Conservation (phyloP, 352 stramenopile species). For the Globisporangium spiculum region DNA sequence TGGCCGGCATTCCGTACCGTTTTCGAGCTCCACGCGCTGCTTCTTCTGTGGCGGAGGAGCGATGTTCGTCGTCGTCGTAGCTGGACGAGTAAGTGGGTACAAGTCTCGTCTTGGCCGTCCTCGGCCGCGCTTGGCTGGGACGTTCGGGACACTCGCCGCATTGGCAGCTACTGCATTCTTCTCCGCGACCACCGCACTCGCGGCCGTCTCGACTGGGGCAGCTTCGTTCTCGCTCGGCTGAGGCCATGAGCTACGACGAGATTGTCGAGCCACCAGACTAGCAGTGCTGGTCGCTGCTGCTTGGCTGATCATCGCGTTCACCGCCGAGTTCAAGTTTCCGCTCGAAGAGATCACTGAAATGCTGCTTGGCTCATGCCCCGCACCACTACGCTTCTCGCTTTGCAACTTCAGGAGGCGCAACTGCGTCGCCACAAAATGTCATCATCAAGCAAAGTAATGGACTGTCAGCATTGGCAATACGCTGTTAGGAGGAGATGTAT, state of each 20-base stretch:
- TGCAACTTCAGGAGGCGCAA: background rate
- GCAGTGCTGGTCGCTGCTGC: background rate
- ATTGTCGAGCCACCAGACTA: background rate
- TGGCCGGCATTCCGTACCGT: background rate
- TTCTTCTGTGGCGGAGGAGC: background rate
- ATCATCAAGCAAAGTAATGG: background rate
- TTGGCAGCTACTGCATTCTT: background rate
- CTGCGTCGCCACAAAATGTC: background rate
- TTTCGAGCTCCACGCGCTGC: background rate
- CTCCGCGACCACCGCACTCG: background rate
- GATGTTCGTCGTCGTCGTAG: background rate
- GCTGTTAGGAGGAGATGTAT: background rate
- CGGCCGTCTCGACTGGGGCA: background rate
- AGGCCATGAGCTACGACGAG: background rate
- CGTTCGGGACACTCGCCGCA: background rate
- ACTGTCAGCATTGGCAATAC: background rate
- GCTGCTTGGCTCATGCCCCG: background rate
- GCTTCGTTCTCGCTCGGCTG: background rate
- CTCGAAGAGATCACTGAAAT: background rate
- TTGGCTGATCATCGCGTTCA: background rate
- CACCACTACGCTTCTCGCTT: background rate
- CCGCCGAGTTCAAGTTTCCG: background rate
- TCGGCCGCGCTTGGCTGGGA: background rate
- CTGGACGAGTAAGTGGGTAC: background rate
- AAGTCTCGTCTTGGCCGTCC: background rate